Evolutionary conservation across 495 filamentous ascomycete species (phyloP), one percentile per base, ranked within the genome.

Genomic region (Neurospora sp.): DNA sequence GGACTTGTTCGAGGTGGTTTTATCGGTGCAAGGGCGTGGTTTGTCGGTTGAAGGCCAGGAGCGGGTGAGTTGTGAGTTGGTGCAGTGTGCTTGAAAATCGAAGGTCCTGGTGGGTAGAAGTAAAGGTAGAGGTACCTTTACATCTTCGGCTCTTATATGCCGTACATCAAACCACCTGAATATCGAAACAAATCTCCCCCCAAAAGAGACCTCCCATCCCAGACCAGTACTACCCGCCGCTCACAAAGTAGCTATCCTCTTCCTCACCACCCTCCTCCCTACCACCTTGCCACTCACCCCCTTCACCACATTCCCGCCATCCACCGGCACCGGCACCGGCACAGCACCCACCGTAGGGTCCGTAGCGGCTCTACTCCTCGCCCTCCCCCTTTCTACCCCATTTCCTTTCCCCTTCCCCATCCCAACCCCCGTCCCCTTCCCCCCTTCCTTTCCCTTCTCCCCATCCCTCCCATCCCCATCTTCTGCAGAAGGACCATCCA

Each of bases 1-100:
- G 75, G 75, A 72, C 73, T 8, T 72, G 71, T 3, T 72, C 71
- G 38, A 72, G 75, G 72, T 78, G 77, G 75, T 77, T 78, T 70
- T 77, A 75, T 38, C 66, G 77, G 36, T 75, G 39, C 7, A 72
- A 73, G 42, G 77, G 75, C 0, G 70, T 78, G 7, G 19, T 75
- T 59, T 76, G 73, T 37, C 70, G 6, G 15, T 31, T 78, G 31
- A 75, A 71, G 70, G 69, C 59, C 28, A 72, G 76, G 71, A 28
- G 11, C n/a, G n/a, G n/a, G n/a, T 13, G 21, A 28, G 28, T 59
- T 59, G 21, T 28, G 9, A 59, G 45, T 13, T 13, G 39, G n/a
- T n/a, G n/a, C n/a, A n/a, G n/a, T n/a, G n/a, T n/a, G n/a, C n/a
- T n/a, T n/a, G n/a, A n/a, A n/a, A n/a, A n/a, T n/a, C n/a, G n/a